Evolutionary conservation across 164 flowering plant genomes (phyloP), one percentile per base, ranked within the genome.

Genomic region (Aristolochia californica): DNA sequence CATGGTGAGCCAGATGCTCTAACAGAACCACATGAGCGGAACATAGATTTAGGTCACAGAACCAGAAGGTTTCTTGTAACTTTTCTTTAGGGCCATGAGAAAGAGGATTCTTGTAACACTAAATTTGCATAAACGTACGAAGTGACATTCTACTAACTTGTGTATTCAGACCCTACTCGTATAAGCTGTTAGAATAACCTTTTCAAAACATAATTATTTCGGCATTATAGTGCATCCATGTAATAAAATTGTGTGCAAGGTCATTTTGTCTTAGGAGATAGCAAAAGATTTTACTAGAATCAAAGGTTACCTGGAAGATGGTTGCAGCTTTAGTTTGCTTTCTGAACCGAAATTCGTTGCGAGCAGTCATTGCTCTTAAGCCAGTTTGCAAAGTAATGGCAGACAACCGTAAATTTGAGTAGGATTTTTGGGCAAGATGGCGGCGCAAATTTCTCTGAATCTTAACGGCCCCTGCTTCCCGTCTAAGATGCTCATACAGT

Each of bases 301-400:
- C 28, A 45, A 30, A 45, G n/a, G 23, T 15, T 47, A 94, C 99
- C 96, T 94, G 93, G 60, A 94, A 74, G 53, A 72, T 68, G 43
- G 74, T 80, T 53, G 96, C 82, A 56, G 93, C 97, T 74, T 83
- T 94, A 13, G 95, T 88, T 65, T 84, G 84, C 74, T 81, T 84
- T 72, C 88, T 77, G 62, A 80, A 86, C 77, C 96, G 80, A 75
- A 85, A 94, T 65, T 88, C 89, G 59, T 88, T 77, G 25, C 95
- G 93, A 63, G 95, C 91, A 61, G 77, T 75, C 99, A 94, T 85
- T 53, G 89, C 90, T 72, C 96, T 84, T 71, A 90, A 70, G 44
- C 97, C 97, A 60, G 93, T 83, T 75, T 94, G 97, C 66, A 94
- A 56, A 56, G 67, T 69, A 53, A 84, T 78, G 61, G 96, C 88